Conservation (phyloP, 2,329 filamentous ascomycete species). For the Thelonectria discophora region DNA sequence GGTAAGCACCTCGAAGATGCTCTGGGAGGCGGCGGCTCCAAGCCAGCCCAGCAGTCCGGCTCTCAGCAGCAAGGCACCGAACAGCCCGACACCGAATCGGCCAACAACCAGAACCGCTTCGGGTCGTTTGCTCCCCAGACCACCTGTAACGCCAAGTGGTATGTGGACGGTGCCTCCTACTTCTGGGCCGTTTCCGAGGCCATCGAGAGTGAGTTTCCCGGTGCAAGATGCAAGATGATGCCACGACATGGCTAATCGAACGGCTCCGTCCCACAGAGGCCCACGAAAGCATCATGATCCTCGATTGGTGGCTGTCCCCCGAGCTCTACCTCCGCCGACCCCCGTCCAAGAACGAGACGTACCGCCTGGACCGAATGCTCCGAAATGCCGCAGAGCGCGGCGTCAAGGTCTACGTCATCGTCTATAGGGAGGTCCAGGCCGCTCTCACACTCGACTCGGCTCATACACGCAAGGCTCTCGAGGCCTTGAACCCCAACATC, state of each 20-base stretch:
- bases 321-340: conserved; percentile 88
- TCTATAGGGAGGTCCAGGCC: conserved; percentile 91
- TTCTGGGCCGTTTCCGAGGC: conserved; percentile 87
- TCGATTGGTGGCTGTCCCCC: conserved; percentile 91
- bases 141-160: conserved; percentile 84
- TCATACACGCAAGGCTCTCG: conserved; percentile 83
- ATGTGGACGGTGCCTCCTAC: conserved; percentile 84
- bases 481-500: conserved; percentile 83
- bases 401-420: conserved; percentile 84
- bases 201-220: conserved; percentile 64
- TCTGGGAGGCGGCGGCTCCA: conserved; percentile 50
- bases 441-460: conserved; percentile 71
- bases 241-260: conserved; percentile 24
- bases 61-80: conserved; percentile 20
- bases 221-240: neutral
- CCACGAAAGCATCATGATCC: conserved; percentile 80
- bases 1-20: conserved; percentile 29
- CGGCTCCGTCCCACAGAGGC: conserved; percentile 59
- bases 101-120: conserved; percentile 62
- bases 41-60: conserved; percentile 51
- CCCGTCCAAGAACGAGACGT: conserved; percentile 81
- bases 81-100: conserved; percentile 50
- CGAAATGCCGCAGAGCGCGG: conserved; percentile 83
- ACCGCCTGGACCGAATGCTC: conserved; percentile 85
- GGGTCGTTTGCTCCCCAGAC: conserved; percentile 78